Evolutionary conservation across 2,329 filamentous ascomycete genomes (phyloP), one percentile per base, ranked within the genome.

Genomic region (Furcasterigmium furcatum): DNA sequence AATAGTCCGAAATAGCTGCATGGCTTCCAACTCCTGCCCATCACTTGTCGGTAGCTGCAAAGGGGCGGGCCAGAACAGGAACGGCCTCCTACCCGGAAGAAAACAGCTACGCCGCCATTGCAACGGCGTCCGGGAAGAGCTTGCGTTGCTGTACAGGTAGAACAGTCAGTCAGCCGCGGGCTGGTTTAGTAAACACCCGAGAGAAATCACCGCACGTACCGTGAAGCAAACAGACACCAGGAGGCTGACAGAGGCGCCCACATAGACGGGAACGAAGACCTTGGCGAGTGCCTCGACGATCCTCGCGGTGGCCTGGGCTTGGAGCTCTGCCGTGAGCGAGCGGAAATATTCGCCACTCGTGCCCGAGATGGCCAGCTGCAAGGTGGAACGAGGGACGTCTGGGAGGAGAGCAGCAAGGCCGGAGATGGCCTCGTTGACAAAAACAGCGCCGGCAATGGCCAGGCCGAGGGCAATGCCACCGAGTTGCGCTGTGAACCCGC

Each of bases 381-480:
- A 12, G 13, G 13, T 16, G 12, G 19, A 10, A 19, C 20, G 41
- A 7, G 27, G 13, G 29, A 24, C 41, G 20, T 19, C 29, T 13
- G 41, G 41, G n/a, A 43, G 18, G 9, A 34, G 27, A 5, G 21
- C 27, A 4, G 19, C 13, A 10, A 43, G 41, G 18, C 19, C n/a
- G 21, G 27, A 20, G 9, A 35, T 30, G 7, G 41, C 18, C 13
- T n/a, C 27, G 25, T 43, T 43, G 20, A 43, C 24, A 29, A 35
- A 43, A 18, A 43, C 14, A 21, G 43, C 25, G 36, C 41, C 20
- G 32, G 44, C 24, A 27, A 18, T 25, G 44, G 38, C 9, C 19
- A 19, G 4, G 39, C 40, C 8, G 39, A 16, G 38, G 39, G 46
- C 27, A 21, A 48, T 29, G 44, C 41, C 5, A 30, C 34, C 4